A percentile compares a stretch with the other conserved stretches of the same genome.
Evolutionary conservation across 352 stramenopile species (phyloP).

Genomic region (Globisporangium middletonii): DNA sequence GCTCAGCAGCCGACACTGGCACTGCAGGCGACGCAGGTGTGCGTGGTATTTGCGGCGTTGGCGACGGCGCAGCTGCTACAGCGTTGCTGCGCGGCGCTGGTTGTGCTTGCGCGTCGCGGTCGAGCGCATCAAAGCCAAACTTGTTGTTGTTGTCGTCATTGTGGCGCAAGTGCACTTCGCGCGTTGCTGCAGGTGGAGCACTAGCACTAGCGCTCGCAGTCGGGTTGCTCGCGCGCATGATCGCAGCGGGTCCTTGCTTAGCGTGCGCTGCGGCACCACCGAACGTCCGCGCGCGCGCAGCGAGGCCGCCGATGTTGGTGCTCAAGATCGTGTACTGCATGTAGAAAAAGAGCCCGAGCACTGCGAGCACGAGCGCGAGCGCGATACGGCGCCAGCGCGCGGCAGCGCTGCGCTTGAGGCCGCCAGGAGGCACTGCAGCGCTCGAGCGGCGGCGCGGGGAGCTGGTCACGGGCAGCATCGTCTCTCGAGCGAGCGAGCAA

Average conservation of each 20-base stretch:
- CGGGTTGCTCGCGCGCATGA: slow-evolving; percentile 11
- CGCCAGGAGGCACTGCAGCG: slow-evolving; percentile 4
- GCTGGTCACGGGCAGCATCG: slow-evolving; percentile 1
- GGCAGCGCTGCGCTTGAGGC: slow-evolving; percentile 13
- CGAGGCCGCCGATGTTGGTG: slow-evolving; percentile 17
- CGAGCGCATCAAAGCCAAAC: slow-evolving; percentile 11
- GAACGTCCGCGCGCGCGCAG: slow-evolving; percentile 14
- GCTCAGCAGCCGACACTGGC: slow-evolving; percentile 9
- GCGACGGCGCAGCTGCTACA: slow-evolving; percentile 1
- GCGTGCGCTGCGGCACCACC: not conserved
- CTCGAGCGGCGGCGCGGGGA: slow-evolving; percentile 11
- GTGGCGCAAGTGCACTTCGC: slow-evolving; percentile 1
- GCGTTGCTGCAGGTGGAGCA: too few relatives aligned
- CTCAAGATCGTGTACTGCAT: slow-evolving; percentile 52
- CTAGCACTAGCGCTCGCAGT: not conserved
- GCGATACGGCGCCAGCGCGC: slow-evolving; percentile 12
- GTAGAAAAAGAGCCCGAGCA: slow-evolving; percentile 35
- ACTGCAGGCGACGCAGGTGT: not conserved
- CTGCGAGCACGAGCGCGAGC: slow-evolving; percentile 9
- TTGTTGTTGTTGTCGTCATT: not conserved
- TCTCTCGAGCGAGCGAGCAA: not conserved
- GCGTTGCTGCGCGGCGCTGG: slow-evolving; percentile 1
- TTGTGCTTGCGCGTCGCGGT: not conserved
- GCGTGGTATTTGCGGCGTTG: slow-evolving; percentile 10
- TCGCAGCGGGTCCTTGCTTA: slow-evolving; percentile 6